A percentile compares a stretch with the other conserved stretches of the same genome.
phyloP scores from a whole-genome alignment of 176 grass and related monocot genomes.

The Poa pratensis region DNA sequence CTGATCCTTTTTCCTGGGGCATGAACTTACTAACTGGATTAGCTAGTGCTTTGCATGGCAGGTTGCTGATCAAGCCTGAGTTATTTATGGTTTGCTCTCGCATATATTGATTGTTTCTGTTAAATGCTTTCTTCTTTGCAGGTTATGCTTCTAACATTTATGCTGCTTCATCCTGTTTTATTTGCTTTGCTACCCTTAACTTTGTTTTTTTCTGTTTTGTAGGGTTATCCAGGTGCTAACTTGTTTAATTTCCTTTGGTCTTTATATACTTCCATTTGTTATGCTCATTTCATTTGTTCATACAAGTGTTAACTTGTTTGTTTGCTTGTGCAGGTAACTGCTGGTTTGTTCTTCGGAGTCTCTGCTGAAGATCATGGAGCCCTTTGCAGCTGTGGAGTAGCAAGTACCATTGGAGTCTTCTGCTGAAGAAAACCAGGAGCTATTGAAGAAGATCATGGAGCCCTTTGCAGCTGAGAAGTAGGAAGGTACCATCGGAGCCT shows the following conservation, averaged over 20 bases:
- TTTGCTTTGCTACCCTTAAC: constrained; percentile 40
- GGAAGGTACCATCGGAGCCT: no score
- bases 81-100: constrained; percentile 62
- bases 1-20: not conserved
- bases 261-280: constrained; percentile 19
- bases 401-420: not conserved
- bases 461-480: no score
- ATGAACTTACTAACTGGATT: constrained; percentile 29
- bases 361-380: not conserved
- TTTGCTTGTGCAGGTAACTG: constrained; percentile 52
- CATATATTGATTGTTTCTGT: constrained; percentile 45
- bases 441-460: no score
- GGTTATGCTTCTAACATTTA: constrained; percentile 53
- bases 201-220: constrained; percentile 75
- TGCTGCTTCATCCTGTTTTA: constrained; percentile 37
- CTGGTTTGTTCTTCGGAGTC: constrained; percentile 17
- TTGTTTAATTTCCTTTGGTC: constrained; percentile 43
- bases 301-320: constrained; percentile 4
- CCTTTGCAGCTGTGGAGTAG: not conserved
- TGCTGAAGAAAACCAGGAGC: no score
- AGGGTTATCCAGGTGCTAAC: constrained; percentile 64
- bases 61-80: constrained; percentile 57
- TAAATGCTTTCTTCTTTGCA: constrained; percentile 46
- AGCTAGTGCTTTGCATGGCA: constrained; percentile 47
- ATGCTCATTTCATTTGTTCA: constrained; percentile 31